A percentile compares a stretch with the other conserved stretches of the same genome.
phyloP scores from a whole-genome alignment of 805 yeast species.

The Metschnikowia kofuensis region DNA sequence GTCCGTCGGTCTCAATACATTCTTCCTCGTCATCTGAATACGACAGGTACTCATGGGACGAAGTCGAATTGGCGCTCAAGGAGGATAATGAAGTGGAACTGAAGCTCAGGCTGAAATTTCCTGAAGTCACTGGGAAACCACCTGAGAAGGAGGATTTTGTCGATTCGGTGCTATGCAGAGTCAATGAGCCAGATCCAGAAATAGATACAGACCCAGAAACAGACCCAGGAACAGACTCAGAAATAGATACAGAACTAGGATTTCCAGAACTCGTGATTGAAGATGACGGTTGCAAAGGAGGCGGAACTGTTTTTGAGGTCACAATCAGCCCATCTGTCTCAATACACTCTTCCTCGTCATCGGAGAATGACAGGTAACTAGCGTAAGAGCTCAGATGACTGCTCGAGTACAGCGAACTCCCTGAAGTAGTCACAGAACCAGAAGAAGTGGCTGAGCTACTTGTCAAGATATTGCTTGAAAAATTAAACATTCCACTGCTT shows the following conservation, averaged over 20 bases:
- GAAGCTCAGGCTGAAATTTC: not conserved
- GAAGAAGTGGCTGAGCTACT: too few relatives aligned
- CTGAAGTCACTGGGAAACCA: not conserved
- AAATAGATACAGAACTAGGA: not conserved
- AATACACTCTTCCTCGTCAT: slow-evolving; percentile 10
- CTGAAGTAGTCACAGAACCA: not conserved
- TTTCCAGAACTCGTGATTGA: not conserved
- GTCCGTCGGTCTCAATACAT: slow-evolving; percentile 11
- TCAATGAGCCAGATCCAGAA: too few relatives aligned
- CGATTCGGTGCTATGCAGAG: too few relatives aligned
- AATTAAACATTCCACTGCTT: too few relatives aligned
- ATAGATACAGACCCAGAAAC: too few relatives aligned
- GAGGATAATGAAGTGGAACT: not conserved
- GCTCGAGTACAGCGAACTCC: not conserved
- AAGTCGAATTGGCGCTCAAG: slow-evolving; percentile 7
- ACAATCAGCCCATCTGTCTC: slow-evolving; percentile 11
- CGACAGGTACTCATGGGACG: slow-evolving; percentile 30
- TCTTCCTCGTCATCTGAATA: slow-evolving; percentile 7
- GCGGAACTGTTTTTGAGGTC: not conserved
- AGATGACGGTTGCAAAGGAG: not conserved
- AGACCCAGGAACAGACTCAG: slow-evolving; percentile 1
- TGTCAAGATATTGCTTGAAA: too few relatives aligned
- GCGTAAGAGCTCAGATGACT: slow-evolving; percentile 10
- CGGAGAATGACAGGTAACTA: slow-evolving; percentile 29
- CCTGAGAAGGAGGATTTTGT: not conserved